A percentile compares a stretch with the other conserved stretches of the same genome.
Evolutionary conservation across 2,329 filamentous ascomycete genomes (phyloP).

Genomic region (Camillea tinctor): DNA sequence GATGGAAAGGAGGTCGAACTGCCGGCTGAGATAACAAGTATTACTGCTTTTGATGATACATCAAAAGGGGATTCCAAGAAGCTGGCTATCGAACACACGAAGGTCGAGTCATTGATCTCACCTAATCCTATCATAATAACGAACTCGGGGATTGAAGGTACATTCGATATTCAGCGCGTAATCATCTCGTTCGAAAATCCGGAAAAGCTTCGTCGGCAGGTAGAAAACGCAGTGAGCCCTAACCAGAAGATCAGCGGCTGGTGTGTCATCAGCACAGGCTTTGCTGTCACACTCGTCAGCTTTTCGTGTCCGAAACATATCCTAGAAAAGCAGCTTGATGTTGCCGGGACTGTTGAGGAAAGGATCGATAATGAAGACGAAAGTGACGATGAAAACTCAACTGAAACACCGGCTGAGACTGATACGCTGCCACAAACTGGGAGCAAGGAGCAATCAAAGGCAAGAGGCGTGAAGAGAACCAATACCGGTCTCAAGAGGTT

Average conservation of each 20-base stretch:
- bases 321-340: constrained; percentile 31
- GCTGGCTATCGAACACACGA: constrained; percentile 3
- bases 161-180: constrained; percentile 41
- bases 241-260: constrained; percentile 29
- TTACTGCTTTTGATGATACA: constrained; percentile 12
- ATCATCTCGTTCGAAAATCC: constrained; percentile 41
- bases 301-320: constrained; percentile 30
- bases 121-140: constrained; percentile 32
- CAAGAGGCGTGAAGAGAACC: too few relatives aligned
- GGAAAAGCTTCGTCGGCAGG: constrained; percentile 23
- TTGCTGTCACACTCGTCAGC: constrained; percentile 28
- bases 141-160: constrained; percentile 19
- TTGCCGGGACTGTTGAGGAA: constrained; percentile 27
- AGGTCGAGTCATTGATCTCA: constrained; percentile 28
- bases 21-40: constrained; percentile 8
- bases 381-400: constrained; percentile 11
- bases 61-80: constrained; percentile 8
- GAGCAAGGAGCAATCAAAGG: too few relatives aligned
- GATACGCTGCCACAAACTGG: too few relatives aligned
- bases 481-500: too few relatives aligned
- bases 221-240: constrained; percentile 25
- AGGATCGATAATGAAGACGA: constrained; percentile 18
- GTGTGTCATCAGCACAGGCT: constrained; percentile 33
- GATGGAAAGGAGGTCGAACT: constrained; percentile 1
- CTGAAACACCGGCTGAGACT: neutral